Evolutionary conservation across 169 alveolate genomes (phyloP), one percentile per base, ranked within the genome.

Genomic region (Plasmodium relictum): DNA sequence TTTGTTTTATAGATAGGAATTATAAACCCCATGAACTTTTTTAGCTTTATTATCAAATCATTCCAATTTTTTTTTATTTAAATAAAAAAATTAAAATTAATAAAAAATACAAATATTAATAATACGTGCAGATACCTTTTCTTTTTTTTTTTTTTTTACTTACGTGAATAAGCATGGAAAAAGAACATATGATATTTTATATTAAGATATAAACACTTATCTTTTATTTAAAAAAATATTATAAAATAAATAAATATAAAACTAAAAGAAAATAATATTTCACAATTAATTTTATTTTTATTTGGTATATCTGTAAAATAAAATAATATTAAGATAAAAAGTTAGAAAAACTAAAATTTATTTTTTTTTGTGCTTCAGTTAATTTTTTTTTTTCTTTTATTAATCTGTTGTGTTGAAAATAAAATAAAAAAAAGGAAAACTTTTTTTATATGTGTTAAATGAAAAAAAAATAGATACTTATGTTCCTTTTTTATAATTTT

Each of bases 21-120:
- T 80, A 80, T 52, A 52, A 61, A 68, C 90, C 90, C n/a, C 68
- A 58, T 66, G 83, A 80, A 18, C 54, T 80, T 80, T 80, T 80
- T 80, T 80, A 54, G 52, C 6, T 31, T 31, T 31, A 31, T 31
- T 31, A 31, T 26, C 26, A 45, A 50, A 18, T n/a, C 48, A 48
- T 74, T 20, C 20, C 3, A 52, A 8, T 14, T 74, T 26, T 70
- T 50, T 70, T 70, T 50, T 22, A 20, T 74, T 6, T 59, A 59
- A 20, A 22, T 37, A 16, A 6, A 18, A 16, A 48, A 56, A 56
- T 14, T 56, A 56, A 7, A 56, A 56, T 56, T 14, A 56, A 6
- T 56, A 14, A 18, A 14, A 56, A 56, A 14, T 56, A 22, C 66
- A 18, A 1, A 56, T 56, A 18, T 14, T 14, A 56, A 56, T 16